Evolutionary conservation across 2,329 filamentous ascomycete species (phyloP).

Genomic region (Neonectria faginata): DNA sequence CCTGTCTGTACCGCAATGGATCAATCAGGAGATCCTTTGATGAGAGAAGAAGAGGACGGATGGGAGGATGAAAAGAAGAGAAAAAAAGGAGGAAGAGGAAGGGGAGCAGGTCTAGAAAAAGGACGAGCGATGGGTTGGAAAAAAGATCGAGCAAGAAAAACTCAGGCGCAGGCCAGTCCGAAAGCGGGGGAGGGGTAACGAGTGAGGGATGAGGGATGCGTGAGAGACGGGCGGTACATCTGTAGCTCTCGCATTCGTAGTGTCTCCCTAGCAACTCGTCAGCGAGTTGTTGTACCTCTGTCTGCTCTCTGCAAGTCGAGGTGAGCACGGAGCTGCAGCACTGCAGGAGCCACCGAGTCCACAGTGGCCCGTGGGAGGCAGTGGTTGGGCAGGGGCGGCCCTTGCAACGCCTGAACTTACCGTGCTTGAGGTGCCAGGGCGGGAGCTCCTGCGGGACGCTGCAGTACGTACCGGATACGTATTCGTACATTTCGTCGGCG

Average conservation of each 20-base stretch:
- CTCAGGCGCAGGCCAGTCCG: conserved; percentile 44
- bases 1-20: conserved; percentile 47
- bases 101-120: conserved; percentile 38
- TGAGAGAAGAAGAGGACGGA: conserved; percentile 39
- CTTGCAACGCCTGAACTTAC: conserved; percentile 10
- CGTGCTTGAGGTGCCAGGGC: background rate
- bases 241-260: background rate
- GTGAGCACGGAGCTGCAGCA: conserved; percentile 12
- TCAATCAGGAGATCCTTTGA: conserved; percentile 44
- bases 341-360: conserved; percentile 14
- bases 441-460: conserved; percentile 3
- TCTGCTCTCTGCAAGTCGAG: conserved; percentile 5
- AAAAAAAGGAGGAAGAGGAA: conserved; percentile 36
- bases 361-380: conserved; percentile 20
- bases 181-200: conserved; percentile 53
- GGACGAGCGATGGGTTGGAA: conserved; percentile 35
- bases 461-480: conserved; percentile 35
- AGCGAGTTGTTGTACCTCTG: background rate
- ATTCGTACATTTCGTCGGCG: conserved; percentile 38
- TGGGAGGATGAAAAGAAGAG: conserved; percentile 37
- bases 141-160: conserved; percentile 38
- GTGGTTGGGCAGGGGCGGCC: conserved; percentile 21
- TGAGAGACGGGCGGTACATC: background rate
- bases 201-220: background rate
- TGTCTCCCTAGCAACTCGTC: background rate